Conservation (phyloP, 257 asterid genomes). For the Solanum corneliomulleri region DNA sequence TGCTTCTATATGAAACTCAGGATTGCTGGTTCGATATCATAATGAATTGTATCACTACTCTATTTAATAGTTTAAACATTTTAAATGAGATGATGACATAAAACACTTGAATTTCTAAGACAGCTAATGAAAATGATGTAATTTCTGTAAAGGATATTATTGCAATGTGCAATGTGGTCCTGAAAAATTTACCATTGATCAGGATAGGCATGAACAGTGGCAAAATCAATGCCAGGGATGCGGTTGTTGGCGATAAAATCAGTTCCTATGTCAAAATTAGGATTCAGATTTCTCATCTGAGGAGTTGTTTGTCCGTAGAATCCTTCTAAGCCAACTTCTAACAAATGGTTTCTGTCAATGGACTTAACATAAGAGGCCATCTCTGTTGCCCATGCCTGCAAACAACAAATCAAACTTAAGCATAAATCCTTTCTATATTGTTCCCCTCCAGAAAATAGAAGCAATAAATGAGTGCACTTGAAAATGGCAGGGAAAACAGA, state of each 20-base stretch:
- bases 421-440: background rate
- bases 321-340: constrained; percentile 88
- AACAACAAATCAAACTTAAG: background rate
- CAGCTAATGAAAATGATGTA: background rate
- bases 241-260: constrained; percentile 71
- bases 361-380: constrained; percentile 81
- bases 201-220: constrained; percentile 82
- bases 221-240: constrained; percentile 65
- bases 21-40: background rate
- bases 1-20: background rate
- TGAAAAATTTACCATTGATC: constrained; percentile 59
- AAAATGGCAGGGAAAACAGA: background rate
- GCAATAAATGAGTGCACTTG: background rate
- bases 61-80: background rate
- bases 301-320: constrained; percentile 70
- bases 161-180: background rate
- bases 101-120: background rate
- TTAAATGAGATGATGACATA: background rate
- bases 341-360: constrained; percentile 62
- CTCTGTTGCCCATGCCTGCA: constrained; percentile 72
- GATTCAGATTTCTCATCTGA: constrained; percentile 38
- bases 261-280: constrained; percentile 49
- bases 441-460: background rate
- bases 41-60: background rate
- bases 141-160: background rate